Evolutionary conservation across 1,284 basidiomycete genomes (phyloP).

Genomic region (Austroboletus novae-zelandiae): DNA sequence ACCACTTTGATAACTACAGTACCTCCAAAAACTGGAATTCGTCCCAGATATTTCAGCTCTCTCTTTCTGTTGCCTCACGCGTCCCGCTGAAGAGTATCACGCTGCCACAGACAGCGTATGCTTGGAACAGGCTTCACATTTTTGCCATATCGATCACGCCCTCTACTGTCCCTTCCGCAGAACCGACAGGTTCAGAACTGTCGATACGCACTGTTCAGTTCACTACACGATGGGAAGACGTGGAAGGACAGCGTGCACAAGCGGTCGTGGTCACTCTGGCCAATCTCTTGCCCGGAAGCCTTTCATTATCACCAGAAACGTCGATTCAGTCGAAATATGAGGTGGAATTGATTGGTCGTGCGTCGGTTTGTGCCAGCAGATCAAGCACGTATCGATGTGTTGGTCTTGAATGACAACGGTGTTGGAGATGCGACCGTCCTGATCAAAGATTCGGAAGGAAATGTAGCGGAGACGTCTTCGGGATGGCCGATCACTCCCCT

Average conservation of each 20-base stretch:
- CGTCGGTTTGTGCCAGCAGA: conserved; percentile 45
- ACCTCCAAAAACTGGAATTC: conserved; percentile 38
- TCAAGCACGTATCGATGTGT: conserved; percentile 42
- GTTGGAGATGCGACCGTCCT: conserved; percentile 33
- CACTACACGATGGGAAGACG: conserved; percentile 42
- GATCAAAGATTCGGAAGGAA: conserved; percentile 35
- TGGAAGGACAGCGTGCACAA: conserved; percentile 37
- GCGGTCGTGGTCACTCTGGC: conserved; percentile 46
- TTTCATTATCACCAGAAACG: conserved; percentile 21
- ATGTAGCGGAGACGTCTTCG: conserved; percentile 30
- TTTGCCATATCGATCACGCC: conserved; percentile 45
- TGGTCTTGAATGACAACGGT: conserved; percentile 34
- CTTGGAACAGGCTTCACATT: conserved; percentile 40
- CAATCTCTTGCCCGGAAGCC: conserved; percentile 41
- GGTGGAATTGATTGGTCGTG: conserved; percentile 37
- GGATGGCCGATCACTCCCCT: conserved; percentile 40
- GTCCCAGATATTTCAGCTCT: conserved; percentile 44
- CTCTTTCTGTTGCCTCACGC: conserved; percentile 41
- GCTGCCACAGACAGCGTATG: conserved; percentile 33
- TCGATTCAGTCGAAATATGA: conserved; percentile 36
- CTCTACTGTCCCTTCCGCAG: conserved; percentile 19
- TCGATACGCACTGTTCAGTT: conserved; percentile 41
- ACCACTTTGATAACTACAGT: conserved; percentile 36
- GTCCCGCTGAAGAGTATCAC: conserved; percentile 39
- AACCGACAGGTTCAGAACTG: conserved; percentile 26